Evolutionary conservation across 371 early-diverging fungal species (phyloP), one percentile per base, ranked within the genome.

Genomic region (Mucor mucedo): DNA sequence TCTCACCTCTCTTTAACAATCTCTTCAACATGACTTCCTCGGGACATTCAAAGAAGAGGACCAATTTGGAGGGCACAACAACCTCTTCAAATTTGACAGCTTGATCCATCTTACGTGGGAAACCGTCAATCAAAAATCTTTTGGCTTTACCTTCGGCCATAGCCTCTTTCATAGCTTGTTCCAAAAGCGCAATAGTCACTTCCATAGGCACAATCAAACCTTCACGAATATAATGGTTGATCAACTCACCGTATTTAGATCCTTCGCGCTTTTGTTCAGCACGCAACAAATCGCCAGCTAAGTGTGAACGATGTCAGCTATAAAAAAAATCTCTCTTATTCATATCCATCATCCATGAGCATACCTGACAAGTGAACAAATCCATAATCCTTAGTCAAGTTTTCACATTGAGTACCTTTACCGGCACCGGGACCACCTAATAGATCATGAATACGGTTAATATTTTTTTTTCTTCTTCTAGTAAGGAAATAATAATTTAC

Each of bases 51-150:
- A 96, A 96, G 85, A 91, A 96, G 45, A 98, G 79, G 0, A 93
- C 91, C 42, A 87, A 73, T 65, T 88, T 82, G 56, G 86, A 78
- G 58, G 84, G 76, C 7, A 86, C 88, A 4, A 94, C 95, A 30
- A 81, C 83, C 66, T 93, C 88, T 83, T 98, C 98, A 77, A 98
- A 98, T 62, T 91, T 88, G 64, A 88, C 58, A 7, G 95, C 97
- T 79, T 98, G 99, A 62, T 94, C 97, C 85, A 98, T 83, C 69
- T 91, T 88, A 28, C 98, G 82, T 10, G 99, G 99, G 88, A 98
- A 98, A 0, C 98, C 99, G 65, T 98, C 99, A 57, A 98, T 89
- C 69, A 98, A 74, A 80, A 98, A 98, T 45, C 91, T 79, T 21
- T 35, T 65, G 35, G 62, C 66, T 39, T 76, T 69, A 30, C 83